Percentiles rank a stretch among this genome's conserved stretches.
phyloP scores from a whole-genome alignment of 768 basidiomycete species.

The Chlorophyllum brunneum region DNA sequence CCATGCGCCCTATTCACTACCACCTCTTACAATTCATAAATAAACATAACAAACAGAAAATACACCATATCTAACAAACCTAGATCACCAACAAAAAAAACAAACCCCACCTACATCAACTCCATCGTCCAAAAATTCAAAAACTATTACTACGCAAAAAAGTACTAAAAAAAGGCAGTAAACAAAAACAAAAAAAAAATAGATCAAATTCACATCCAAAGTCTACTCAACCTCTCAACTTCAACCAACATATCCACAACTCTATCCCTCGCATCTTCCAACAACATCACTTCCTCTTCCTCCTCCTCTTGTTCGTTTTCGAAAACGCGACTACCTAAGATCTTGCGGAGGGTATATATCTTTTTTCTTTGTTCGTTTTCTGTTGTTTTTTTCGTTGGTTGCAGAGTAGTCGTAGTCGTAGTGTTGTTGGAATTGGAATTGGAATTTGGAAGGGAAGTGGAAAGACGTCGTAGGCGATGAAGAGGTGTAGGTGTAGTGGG shows the following conservation, averaged over 20 bases:
- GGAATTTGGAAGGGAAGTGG: not conserved
- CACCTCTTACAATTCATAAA: too few relatives aligned
- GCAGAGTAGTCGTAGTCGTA: not conserved
- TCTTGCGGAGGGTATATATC: conserved; percentile 43
- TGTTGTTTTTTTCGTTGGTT: not conserved
- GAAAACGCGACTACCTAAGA: conserved; percentile 48
- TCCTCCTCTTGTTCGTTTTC: conserved; percentile 25
- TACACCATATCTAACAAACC: too few relatives aligned
- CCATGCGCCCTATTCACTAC: too few relatives aligned
- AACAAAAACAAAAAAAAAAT: too few relatives aligned
- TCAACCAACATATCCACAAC: conserved; percentile 68
- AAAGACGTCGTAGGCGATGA: not conserved
- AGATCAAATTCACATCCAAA: too few relatives aligned
- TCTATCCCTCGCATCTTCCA: conserved; percentile 76
- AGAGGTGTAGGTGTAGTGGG: conserved; percentile 29
- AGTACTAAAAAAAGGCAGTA: too few relatives aligned
- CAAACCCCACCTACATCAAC: too few relatives aligned
- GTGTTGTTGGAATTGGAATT: not conserved
- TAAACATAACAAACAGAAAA: too few relatives aligned
- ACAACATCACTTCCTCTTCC: not conserved
- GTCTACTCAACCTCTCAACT: conserved; percentile 36
- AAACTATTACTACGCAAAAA: too few relatives aligned
- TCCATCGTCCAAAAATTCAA: too few relatives aligned
- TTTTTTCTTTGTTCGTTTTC: conserved; percentile 29
- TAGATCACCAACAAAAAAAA: too few relatives aligned